phyloP scores from a whole-genome alignment of 805 yeast species.

The Kodamaea neixiangensis region DNA sequence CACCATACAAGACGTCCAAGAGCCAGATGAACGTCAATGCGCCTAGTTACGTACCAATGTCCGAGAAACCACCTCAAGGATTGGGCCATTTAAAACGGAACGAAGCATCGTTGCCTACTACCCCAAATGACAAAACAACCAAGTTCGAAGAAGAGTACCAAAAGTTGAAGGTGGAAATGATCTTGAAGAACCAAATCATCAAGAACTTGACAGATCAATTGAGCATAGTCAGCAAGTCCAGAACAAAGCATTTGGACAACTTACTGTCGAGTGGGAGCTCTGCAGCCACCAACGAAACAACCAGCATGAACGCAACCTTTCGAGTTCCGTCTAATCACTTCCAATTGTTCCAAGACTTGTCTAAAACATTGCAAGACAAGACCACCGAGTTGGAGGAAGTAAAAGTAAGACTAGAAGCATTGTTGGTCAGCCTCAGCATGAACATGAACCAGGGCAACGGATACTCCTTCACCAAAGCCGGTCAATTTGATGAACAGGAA shows the following conservation, averaged over 20 bases:
- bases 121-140: conserved; percentile 18
- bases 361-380: conserved; percentile 48
- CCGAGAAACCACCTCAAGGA: background rate
- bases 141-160: conserved; percentile 18
- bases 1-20: background rate
- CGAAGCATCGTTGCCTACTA: conserved; percentile 7
- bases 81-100: background rate
- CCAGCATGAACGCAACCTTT: conserved; percentile 15
- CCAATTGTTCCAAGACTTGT: conserved; percentile 49
- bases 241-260: conserved; percentile 13
- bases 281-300: conserved; percentile 10
- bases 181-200: conserved; percentile 52
- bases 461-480: conserved; percentile 49
- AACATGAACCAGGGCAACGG: conserved; percentile 16
- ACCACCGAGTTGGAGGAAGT: conserved; percentile 57
- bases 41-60: conserved; percentile 31
- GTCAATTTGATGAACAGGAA: conserved; percentile 73
- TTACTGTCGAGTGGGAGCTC: background rate
- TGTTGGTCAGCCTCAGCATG: conserved; percentile 38
- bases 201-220: conserved; percentile 38
- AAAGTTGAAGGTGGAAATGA: conserved; percentile 49
- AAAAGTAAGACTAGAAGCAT: conserved; percentile 61
- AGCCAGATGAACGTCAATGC: conserved; percentile 28
- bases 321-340: conserved; percentile 46
- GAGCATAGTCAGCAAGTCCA: conserved; percentile 18